Evolutionary conservation across 768 basidiomycete genomes (phyloP).

Genomic region (Sporobolomyces pararoseus): DNA sequence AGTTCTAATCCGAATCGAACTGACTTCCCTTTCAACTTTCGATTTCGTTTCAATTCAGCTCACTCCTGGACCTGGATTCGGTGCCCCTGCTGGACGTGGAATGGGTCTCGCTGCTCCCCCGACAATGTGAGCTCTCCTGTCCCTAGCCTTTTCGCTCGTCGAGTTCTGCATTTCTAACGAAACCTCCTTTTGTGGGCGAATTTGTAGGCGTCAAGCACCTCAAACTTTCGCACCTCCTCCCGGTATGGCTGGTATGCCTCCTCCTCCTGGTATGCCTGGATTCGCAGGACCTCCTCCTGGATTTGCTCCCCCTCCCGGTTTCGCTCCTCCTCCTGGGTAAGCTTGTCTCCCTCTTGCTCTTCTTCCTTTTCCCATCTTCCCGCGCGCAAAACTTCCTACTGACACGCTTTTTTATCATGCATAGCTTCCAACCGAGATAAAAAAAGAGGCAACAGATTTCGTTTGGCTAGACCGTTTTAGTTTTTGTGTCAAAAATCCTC

Average conservation of each 20-base stretch:
- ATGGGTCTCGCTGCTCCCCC: conserved; percentile 62
- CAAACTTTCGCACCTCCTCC: conserved; percentile 61
- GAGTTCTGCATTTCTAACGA: not conserved
- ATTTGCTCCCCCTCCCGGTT: conserved; percentile 20
- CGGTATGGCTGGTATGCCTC: conserved; percentile 63
- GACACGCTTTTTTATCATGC: not conserved
- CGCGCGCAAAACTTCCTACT: not conserved
- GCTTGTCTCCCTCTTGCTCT: conserved; percentile 35
- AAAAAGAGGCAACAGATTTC: not conserved
- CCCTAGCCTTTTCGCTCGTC: conserved; percentile 3
- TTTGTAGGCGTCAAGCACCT: conserved; percentile 41
- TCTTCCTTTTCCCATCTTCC: not conserved
- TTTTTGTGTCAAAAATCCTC: not conserved
- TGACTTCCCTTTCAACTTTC: not conserved
- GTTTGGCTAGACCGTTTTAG: too few relatives aligned
- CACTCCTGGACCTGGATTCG: conserved; percentile 83
- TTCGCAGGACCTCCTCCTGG: conserved; percentile 20
- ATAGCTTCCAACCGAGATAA: conserved; percentile 19
- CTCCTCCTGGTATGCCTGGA: conserved; percentile 67
- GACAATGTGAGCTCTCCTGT: conserved; percentile 42
- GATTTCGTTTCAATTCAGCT: conserved; percentile 54
- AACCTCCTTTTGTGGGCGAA: conserved; percentile 46
- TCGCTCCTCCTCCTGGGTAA: conserved; percentile 64
- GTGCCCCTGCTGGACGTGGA: conserved; percentile 92
- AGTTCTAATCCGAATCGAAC: not conserved